Base-by-base conservation (phyloP, 2,329 filamentous ascomycete genomes). In the Berkeleyomyces rouxiae region DNA sequence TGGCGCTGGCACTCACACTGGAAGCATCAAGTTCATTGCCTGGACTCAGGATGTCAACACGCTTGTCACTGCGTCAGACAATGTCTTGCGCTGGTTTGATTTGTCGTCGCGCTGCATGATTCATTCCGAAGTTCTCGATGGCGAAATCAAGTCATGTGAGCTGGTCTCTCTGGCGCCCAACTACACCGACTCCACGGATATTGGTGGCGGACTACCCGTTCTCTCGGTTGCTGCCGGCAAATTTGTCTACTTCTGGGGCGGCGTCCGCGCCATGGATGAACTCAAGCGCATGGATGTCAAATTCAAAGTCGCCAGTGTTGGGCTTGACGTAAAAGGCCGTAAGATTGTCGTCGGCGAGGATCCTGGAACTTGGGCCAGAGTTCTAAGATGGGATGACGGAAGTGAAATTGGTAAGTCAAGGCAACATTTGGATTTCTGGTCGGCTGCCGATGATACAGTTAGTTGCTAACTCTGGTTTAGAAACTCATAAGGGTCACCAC, bases 401-500 rank as follows among this genome's bases (percentile, higher is more conserved):
- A 80, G 82, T 67, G 90, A 96, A 72, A 76, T 96, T 51, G 84
- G 84, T 86, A 75, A 65, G 79, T 74, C 55, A 16, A 5, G 23
- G 23, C 23, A 23, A 23, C 23, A 23, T 31, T 5, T n/a, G 6
- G 13, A 6, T 49, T n/a, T 49, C 13, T 49, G n/a, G 46, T 6
- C 46, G 9, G 46, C 16, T 2, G 10, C 40, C 10, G 3, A 61
- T 51, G 11, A 36, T 33, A 53, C 51, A n/a, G 7, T 5, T 23
- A 23, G 23, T 23, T 47, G 70, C 64, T 66, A 53, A 62, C 43
- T 40, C 7, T 58, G 31, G 6, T 2, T 7, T 66, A 86, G 93
- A 97, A 72, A 86, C 92, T 10, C 89, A 95, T 76, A 96, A 96
- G 74, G 93, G 93, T 33, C 93, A 99, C 68, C 93, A 99, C 70